A percentile compares a stretch with the other conserved stretches of the same genome.
Evolutionary conservation across 2,329 filamentous ascomycete genomes (phyloP).

Genomic region (Pseudonectria buxi): DNA sequence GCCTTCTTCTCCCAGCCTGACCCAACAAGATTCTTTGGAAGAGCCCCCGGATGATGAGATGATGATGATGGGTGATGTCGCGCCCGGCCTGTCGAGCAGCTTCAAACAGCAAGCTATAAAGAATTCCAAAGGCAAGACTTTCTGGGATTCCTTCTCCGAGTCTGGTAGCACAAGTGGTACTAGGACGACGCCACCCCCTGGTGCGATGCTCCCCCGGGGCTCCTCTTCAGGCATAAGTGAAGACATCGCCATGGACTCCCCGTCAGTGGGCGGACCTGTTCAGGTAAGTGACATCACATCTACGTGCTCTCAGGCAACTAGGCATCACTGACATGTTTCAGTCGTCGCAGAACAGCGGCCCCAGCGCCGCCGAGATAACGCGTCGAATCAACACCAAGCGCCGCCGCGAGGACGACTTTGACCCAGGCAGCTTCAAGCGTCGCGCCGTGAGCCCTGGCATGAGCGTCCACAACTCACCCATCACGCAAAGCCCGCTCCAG

Average conservation of each 20-base stretch:
- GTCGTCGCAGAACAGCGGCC: slow-evolving; percentile 24
- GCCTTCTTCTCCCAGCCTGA: slow-evolving; percentile 63
- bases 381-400: slow-evolving; percentile 75
- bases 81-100: slow-evolving; percentile 48
- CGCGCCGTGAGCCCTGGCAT: slow-evolving; percentile 87
- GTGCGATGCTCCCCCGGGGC: slow-evolving; percentile 52
- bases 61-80: slow-evolving; percentile 56
- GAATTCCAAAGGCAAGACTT: slow-evolving; percentile 62
- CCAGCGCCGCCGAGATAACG: slow-evolving; percentile 67
- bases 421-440: slow-evolving; percentile 81
- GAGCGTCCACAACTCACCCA: slow-evolving; percentile 83
- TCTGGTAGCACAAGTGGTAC: slow-evolving; percentile 47
- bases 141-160: slow-evolving; percentile 74
- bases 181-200: slow-evolving; percentile 58
- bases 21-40: slow-evolving; percentile 58
- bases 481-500: slow-evolving; percentile 77
- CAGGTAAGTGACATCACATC: slow-evolving; percentile 13
- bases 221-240: slow-evolving; percentile 59
- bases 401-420: slow-evolving; percentile 85
- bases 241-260: slow-evolving; percentile 68
- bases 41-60: slow-evolving; percentile 64
- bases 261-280: slow-evolving; percentile 36
- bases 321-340: slow-evolving; percentile 17
- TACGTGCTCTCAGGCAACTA: slow-evolving; percentile 5
- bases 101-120: slow-evolving; percentile 70